These are phyloP conservation scores for Penicillium sp. DNA, from an alignment of 2,329 filamentous ascomycete genomes.

Conservation along the genomic window DNA sequence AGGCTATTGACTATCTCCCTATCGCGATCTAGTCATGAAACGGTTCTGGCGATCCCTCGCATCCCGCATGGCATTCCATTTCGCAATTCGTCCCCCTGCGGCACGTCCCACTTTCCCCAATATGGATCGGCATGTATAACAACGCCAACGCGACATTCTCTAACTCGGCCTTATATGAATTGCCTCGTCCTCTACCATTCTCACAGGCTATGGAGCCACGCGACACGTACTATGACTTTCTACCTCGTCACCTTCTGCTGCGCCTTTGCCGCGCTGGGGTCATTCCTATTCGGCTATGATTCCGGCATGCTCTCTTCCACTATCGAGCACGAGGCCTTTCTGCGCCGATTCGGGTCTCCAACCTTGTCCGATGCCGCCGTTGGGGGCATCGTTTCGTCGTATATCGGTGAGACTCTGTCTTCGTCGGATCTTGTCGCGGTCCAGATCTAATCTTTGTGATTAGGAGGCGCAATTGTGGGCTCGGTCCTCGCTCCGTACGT, in stretches of 20 bases:
- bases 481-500: conserved; percentile 33
- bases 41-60: conserved; percentile 13
- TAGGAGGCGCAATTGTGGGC: conserved; percentile 41
- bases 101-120: conserved; percentile 19
- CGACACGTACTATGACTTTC: conserved; percentile 25
- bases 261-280: conserved; percentile 47
- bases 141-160: conserved; percentile 9
- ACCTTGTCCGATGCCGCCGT: conserved; percentile 30
- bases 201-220: conserved; percentile 11
- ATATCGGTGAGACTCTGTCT: conserved; percentile 27
- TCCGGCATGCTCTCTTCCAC: conserved; percentile 39
- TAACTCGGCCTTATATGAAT: conserved; percentile 2
- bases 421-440: background rate
- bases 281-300: conserved; percentile 51
- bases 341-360: conserved; percentile 28
- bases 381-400: conserved; percentile 42
- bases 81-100: conserved; percentile 13
- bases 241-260: conserved; percentile 36
- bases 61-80: conserved; percentile 17
- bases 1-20: background rate
- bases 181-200: background rate
- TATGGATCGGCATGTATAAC: conserved; percentile 17
- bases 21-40: background rate
- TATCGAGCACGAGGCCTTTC: conserved; percentile 36
- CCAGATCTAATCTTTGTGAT: conserved; percentile 11